These are phyloP conservation scores for Termitomyces sp. DNA, from an alignment of 768 basidiomycete species.

Conservation along the genomic window DNA sequence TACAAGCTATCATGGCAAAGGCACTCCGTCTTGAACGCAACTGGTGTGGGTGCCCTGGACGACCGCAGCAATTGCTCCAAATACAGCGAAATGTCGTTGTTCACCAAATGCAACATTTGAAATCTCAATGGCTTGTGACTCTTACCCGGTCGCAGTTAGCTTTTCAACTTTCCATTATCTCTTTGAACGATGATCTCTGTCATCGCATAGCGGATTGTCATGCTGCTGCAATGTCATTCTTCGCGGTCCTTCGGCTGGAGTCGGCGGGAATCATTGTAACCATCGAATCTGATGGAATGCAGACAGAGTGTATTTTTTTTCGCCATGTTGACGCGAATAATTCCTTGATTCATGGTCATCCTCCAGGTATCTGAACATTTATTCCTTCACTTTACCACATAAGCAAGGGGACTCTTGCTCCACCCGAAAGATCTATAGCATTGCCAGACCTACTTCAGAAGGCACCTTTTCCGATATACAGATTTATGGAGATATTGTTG, in stretches of 20 bases:
- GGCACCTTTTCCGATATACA: conserved; percentile 21
- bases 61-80: conserved; percentile 29
- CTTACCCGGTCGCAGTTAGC: conserved; percentile 25
- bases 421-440: conserved; percentile 8
- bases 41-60: conserved; percentile 36
- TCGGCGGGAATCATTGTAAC: conserved; percentile 7
- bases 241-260: conserved; percentile 23
- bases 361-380: conserved; percentile 14
- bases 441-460: conserved; percentile 10
- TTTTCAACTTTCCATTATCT: conserved; percentile 41
- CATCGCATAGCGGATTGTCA: conserved; percentile 24
- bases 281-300: conserved; percentile 7
- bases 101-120: conserved; percentile 41
- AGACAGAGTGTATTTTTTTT: conserved; percentile 8
- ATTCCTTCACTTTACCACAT: conserved; percentile 16
- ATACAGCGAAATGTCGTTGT: conserved; percentile 35
- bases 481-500: conserved; percentile 21
- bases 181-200: conserved; percentile 22
- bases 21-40: conserved; percentile 46
- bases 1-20: conserved; percentile 35
- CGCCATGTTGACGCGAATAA: background rate
- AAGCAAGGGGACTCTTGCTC: conserved; percentile 6
- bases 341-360: background rate
- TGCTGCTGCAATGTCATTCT: conserved; percentile 24
- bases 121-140: conserved; percentile 44